Evolutionary conservation across 1,139 yeast genomes (phyloP), one percentile per base, ranked within the genome.

Genomic region (Sugiyamaella paludigena): DNA sequence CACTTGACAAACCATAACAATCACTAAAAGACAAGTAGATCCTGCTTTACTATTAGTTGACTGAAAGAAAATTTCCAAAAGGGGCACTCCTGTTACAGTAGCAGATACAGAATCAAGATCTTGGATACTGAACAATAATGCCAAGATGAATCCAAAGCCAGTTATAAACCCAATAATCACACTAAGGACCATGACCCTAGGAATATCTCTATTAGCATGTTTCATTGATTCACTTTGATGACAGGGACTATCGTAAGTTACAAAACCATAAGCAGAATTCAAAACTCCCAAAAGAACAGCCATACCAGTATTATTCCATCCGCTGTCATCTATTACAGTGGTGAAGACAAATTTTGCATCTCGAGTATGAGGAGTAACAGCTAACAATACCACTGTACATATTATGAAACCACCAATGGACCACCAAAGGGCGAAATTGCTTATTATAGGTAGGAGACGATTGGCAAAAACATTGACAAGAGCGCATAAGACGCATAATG

Each of bases 1-100:
- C 16, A 84, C 60, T 38, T 86, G 79, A 24, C 92, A 84, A 0
- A 91, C 89, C 36, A 84, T 71, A 79, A 70, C 49, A 81, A 83
- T 73, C 55, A 84, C 67, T 19, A 77, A 66, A 40, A 84, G 71
- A 51, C 79, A 74, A 36, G 77, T 64, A 16, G 83, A 80, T 31
- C 84, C 83, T 6, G 73, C 76, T 52, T 69, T 74, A 60, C 72
- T 76, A n/a, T 68, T 69, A n/a, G 80, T 67, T 2, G 82, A 80
- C 61, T 80, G 83, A 66, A 77, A 69, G 63, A 73, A 81, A 47
- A 81, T 80, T 57, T 78, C 82, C 56, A 81, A 67, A 37, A 81
- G 79, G 7, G 87, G 87, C 57, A 80, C 74, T 11, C 79, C 79
- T 19, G 81, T 74, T 48, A 67, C 67, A 28, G 79, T 69, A 31